Evolutionary conservation across 805 yeast genomes (phyloP).

Genomic region (Ogataea glucozyma): DNA sequence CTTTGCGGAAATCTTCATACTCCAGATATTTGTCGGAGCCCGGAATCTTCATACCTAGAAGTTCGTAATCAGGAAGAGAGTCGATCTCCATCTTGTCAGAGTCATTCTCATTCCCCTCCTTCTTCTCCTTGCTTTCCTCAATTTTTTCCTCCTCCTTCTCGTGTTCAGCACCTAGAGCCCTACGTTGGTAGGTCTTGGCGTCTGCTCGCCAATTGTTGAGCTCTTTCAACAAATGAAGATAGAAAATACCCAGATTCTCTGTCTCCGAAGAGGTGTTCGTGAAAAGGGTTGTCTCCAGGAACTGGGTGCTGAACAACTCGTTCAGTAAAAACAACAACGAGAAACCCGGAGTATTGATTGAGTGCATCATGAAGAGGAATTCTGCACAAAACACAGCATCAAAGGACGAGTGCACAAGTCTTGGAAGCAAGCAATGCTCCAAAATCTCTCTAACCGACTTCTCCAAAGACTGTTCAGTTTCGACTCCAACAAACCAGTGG

Average conservation of each 20-base stretch:
- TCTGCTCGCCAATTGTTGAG: conserved; percentile 40
- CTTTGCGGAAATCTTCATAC: conserved; percentile 39
- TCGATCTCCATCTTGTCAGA: conserved; percentile 11
- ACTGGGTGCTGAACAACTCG: conserved; percentile 44
- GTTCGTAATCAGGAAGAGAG: not conserved
- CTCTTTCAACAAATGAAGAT: conserved; percentile 53
- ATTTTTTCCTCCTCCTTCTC: conserved; percentile 6
- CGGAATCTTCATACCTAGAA: conserved; percentile 21
- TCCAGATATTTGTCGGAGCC: conserved; percentile 26
- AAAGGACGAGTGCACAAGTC: conserved; percentile 74
- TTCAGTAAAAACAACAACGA: conserved; percentile 44
- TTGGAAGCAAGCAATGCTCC: conserved; percentile 69
- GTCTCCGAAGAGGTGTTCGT: conserved; percentile 77
- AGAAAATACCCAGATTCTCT: conserved; percentile 78
- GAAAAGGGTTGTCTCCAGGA: conserved; percentile 57
- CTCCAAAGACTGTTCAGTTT: conserved; percentile 16
- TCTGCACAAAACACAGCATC: conserved; percentile 74
- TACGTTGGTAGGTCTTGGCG: conserved; percentile 32
- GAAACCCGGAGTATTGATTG: conserved; percentile 36
- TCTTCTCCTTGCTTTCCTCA: no score
- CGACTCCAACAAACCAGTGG: conserved; percentile 41
- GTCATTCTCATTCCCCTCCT: no score
- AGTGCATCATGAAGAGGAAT: conserved; percentile 57
- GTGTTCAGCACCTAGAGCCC: conserved; percentile 29
- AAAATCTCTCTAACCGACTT: conserved; percentile 37